Percentiles rank a stretch among this genome's conserved stretches.
These are phyloP conservation scores for Boletus smithii DNA, from an alignment of 1,284 basidiomycete genomes.

Conservation along the genomic window DNA sequence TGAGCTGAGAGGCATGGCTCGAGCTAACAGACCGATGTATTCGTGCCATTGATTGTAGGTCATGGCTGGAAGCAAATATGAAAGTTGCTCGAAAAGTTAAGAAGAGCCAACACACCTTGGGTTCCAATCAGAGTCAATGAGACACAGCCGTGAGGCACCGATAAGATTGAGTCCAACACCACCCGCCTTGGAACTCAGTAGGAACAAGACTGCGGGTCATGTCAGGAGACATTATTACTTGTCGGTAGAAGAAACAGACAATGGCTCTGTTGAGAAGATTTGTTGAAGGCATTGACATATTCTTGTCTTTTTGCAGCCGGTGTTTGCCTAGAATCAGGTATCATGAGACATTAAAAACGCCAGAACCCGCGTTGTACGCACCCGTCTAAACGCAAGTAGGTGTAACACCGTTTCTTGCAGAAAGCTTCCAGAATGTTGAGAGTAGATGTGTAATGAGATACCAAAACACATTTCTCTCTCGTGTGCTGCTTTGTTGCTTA, in stretches of 20 bases:
- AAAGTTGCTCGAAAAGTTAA: neutral
- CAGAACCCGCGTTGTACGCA: conserved; percentile 30
- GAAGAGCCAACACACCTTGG: conserved; percentile 56
- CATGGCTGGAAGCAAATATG: conserved; percentile 52
- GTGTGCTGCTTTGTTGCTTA: conserved; percentile 48
- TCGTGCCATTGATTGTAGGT: conserved; percentile 96
- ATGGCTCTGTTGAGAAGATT: conserved; percentile 60
- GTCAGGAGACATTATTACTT: conserved; percentile 11
- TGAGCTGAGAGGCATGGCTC: neutral
- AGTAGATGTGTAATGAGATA: conserved; percentile 88
- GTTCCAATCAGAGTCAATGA: conserved; percentile 96
- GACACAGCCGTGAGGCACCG: conserved; percentile 80
- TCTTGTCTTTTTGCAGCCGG: conserved; percentile 79
- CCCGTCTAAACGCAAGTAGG: conserved; percentile 89
- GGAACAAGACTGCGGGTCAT: conserved; percentile 72
- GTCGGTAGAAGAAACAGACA: conserved; percentile 47
- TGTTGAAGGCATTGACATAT: conserved; percentile 80
- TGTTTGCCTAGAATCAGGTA: conserved; percentile 56
- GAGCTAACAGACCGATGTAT: conserved; percentile 72
- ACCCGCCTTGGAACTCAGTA: conserved; percentile 94
- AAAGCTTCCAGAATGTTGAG: conserved; percentile 89
- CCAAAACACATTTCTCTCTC: conserved; percentile 90
- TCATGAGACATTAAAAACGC: neutral
- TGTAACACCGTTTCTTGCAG: conserved; percentile 75
- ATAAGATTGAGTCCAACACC: conserved; percentile 94